Percentiles rank a stretch among this genome's conserved stretches.
phyloP scores from a whole-genome alignment of 2,329 filamentous ascomycete species.

The Penicillium sp. region DNA sequence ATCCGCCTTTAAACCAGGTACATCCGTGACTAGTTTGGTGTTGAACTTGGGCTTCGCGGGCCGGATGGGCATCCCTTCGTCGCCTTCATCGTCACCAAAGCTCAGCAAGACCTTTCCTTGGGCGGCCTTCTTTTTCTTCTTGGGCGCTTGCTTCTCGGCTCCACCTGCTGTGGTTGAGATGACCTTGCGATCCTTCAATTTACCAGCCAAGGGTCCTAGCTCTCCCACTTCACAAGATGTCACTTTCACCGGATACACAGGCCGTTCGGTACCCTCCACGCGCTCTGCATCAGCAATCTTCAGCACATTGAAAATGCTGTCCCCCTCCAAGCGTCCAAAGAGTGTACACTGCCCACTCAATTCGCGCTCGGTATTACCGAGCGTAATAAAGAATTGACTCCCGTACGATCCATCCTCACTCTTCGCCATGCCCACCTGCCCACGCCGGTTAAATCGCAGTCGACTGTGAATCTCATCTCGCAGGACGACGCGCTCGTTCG shows the following conservation, averaged over 20 bases:
- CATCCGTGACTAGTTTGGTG: constrained; percentile 50
- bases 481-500: constrained; percentile 66
- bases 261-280: constrained; percentile 77
- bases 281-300: constrained; percentile 91
- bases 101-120: constrained; percentile 55
- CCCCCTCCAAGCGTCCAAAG: constrained; percentile 89
- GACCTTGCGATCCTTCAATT: constrained; percentile 51
- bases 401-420: constrained; percentile 75
- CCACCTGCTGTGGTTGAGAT: constrained; percentile 38
- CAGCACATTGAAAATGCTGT: constrained; percentile 94
- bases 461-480: constrained; percentile 91
- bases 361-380: constrained; percentile 80
- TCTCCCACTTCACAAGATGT: constrained; percentile 54
- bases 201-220: constrained; percentile 53
- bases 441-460: constrained; percentile 89
- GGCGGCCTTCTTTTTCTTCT: constrained; percentile 51
- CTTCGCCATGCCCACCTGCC: constrained; percentile 95
- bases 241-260: constrained; percentile 84
- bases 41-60: constrained; percentile 57
- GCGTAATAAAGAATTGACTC: constrained; percentile 95
- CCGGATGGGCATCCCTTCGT: constrained; percentile 43
- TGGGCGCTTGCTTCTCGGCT: constrained; percentile 40
- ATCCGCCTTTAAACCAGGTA: constrained; percentile 28
- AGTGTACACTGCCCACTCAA: constrained; percentile 88
- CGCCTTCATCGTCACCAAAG: constrained; percentile 54